These are phyloP conservation scores for Strobilomyces confusus DNA, from an alignment of 768 basidiomycete genomes.

Conservation along the genomic window DNA sequence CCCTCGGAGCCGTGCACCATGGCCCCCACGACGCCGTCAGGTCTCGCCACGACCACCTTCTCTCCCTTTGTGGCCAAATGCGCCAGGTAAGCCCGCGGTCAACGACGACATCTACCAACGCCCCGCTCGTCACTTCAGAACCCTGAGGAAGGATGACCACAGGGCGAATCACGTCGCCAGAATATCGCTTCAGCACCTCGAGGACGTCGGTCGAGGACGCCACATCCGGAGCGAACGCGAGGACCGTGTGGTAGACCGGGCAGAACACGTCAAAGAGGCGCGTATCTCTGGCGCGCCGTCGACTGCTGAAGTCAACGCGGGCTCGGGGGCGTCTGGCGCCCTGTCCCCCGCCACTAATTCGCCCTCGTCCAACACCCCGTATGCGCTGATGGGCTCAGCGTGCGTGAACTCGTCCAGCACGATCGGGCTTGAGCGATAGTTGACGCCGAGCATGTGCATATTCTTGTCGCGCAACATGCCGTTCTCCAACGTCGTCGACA, in stretches of 20 bases:
- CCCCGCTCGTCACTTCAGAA: neutral
- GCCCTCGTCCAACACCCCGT: conserved; percentile 19
- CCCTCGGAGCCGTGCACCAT: conserved; percentile 16
- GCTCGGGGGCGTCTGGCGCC: conserved; percentile 39
- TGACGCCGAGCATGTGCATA: conserved; percentile 31
- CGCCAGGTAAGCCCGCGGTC: conserved; percentile 31
- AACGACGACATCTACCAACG: conserved; percentile 4
- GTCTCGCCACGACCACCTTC: conserved; percentile 30
- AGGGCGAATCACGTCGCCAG: conserved; percentile 1
- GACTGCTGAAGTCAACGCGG: conserved; percentile 24
- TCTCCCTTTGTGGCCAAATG: conserved; percentile 33
- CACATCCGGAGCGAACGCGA: too few relatives aligned
- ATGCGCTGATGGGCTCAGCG: conserved; percentile 8
- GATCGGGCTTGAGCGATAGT: conserved; percentile 35
- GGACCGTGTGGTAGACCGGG: conserved; percentile 22
- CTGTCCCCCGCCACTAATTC: conserved; percentile 40
- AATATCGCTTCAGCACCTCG: conserved; percentile 2
- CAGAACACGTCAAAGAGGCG: conserved; percentile 25
- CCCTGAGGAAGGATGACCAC: conserved; percentile 15
- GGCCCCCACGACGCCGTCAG: too few relatives aligned
- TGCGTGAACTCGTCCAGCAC: conserved; percentile 34
- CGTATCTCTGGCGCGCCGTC: neutral
- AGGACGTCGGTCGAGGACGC: conserved; percentile 4
- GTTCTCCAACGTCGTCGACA: neutral
- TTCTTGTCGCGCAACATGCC: neutral